These are phyloP conservation scores for Lithospermum erythrorhizon DNA, from an alignment of 257 asterid genomes.

Conservation along the genomic window DNA sequence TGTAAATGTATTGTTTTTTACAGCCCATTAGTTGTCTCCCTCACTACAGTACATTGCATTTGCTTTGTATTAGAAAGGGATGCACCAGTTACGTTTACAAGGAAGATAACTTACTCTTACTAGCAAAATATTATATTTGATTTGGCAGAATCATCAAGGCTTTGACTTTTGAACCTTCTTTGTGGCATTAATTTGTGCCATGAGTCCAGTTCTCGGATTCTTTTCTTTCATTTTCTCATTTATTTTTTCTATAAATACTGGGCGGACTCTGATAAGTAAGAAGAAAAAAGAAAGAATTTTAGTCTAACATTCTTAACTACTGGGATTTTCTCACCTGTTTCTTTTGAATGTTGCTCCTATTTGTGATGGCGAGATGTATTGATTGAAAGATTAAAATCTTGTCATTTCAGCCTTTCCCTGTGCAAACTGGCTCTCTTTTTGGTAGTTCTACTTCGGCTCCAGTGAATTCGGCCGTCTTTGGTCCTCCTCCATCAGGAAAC, in stretches of 20 bases:
- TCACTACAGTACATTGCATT: background rate
- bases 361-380: background rate
- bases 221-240: background rate
- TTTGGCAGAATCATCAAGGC: no score
- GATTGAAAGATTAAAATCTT: background rate
- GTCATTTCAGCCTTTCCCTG: constrained; percentile 80
- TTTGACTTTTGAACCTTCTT: background rate
- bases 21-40: background rate
- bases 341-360: background rate
- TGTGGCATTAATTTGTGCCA: background rate
- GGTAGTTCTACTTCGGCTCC: constrained; percentile 36
- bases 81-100: background rate
- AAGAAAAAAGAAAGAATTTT: background rate
- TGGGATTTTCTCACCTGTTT: background rate
- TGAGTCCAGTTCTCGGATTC: background rate
- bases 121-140: background rate
- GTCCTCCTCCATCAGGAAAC: constrained; percentile 43
- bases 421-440: constrained; percentile 69
- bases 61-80: background rate
- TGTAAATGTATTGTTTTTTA: background rate
- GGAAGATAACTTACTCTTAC: background rate
- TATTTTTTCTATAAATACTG: no score
- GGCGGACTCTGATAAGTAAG: background rate
- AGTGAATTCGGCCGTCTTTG: constrained; percentile 34
- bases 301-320: background rate